Percentiles rank a stretch among this genome's conserved stretches.
Evolutionary conservation across 2,329 filamentous ascomycete genomes (phyloP).

Genomic region (Scopulariopsis brevicaulis): DNA sequence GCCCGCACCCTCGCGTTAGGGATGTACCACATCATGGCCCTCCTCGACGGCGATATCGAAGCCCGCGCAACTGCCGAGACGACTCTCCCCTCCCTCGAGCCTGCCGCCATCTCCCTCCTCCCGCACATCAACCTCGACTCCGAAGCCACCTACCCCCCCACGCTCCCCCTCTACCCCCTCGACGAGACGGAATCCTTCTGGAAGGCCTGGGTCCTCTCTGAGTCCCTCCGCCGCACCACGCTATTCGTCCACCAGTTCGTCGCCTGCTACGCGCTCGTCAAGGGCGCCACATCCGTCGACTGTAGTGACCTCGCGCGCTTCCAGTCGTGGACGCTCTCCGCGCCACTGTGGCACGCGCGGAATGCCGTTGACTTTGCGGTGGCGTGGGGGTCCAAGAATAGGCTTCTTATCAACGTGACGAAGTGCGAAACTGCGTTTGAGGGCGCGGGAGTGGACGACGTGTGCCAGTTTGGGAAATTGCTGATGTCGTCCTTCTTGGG

Average conservation of each 20-base stretch:
- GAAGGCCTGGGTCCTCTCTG: slow-evolving; percentile 38
- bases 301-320: slow-evolving; percentile 18
- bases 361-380: slow-evolving; percentile 22
- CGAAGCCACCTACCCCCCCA: neutral
- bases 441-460: slow-evolving; percentile 25
- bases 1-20: slow-evolving; percentile 29
- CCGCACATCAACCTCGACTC: neutral
- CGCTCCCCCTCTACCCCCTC: slow-evolving; percentile 18
- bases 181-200: slow-evolving; percentile 31
- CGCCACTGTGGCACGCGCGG: slow-evolving; percentile 23
- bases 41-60: slow-evolving; percentile 29
- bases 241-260: slow-evolving; percentile 33
- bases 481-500: slow-evolving; percentile 3
- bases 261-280: slow-evolving; percentile 24
- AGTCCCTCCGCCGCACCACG: slow-evolving; percentile 38
- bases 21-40: slow-evolving; percentile 31
- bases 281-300: slow-evolving; percentile 16
- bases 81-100: slow-evolving; percentile 10
- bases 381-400: slow-evolving; percentile 20
- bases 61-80: slow-evolving; percentile 18
- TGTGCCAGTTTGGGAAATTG: slow-evolving; percentile 30
- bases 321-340: slow-evolving; percentile 26
- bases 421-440: slow-evolving; percentile 14
- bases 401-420: slow-evolving; percentile 20
- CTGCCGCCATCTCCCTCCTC: neutral